phyloP scores from a whole-genome alignment of 163 green algal species.

The Scenedesmus sp. region DNA sequence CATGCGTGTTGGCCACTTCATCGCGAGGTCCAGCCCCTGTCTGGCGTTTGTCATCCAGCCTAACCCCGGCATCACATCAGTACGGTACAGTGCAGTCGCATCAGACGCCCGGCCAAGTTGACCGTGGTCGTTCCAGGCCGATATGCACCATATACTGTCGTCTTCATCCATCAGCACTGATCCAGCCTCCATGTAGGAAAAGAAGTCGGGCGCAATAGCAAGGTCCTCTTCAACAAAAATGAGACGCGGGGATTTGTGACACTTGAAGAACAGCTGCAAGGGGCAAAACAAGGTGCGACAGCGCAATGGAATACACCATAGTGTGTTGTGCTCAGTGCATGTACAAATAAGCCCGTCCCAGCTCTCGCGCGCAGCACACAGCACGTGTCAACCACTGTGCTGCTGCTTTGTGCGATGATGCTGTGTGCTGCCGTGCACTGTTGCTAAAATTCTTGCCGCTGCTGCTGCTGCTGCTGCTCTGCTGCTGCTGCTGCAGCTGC shows the following conservation, averaged over 20 bases:
- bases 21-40: background rate
- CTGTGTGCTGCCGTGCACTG: no score
- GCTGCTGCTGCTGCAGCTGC: no score
- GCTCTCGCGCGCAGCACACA: no score
- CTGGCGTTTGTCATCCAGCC: slow-evolving; percentile 33
- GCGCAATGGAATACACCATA: background rate
- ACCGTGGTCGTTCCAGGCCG: slow-evolving; percentile 79
- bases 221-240: slow-evolving; percentile 82
- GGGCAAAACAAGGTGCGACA: background rate
- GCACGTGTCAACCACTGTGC: no score
- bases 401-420: no score
- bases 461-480: no score
- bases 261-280: slow-evolving; percentile 74
- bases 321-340: no score
- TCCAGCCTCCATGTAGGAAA: slow-evolving; percentile 70
- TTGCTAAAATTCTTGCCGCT: no score
- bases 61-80: slow-evolving; percentile 44
- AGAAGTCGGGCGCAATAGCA: slow-evolving; percentile 73
- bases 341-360: no score
- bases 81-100: slow-evolving; percentile 26
- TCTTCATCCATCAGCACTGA: slow-evolving; percentile 68
- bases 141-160: slow-evolving; percentile 65
- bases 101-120: slow-evolving; percentile 48
- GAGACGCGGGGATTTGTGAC: slow-evolving; percentile 62
- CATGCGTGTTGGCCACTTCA: background rate